These are phyloP conservation scores for Teratosphaeria epicoccoides DNA, from an alignment of 2,329 filamentous ascomycete genomes.

Conservation along the genomic window DNA sequence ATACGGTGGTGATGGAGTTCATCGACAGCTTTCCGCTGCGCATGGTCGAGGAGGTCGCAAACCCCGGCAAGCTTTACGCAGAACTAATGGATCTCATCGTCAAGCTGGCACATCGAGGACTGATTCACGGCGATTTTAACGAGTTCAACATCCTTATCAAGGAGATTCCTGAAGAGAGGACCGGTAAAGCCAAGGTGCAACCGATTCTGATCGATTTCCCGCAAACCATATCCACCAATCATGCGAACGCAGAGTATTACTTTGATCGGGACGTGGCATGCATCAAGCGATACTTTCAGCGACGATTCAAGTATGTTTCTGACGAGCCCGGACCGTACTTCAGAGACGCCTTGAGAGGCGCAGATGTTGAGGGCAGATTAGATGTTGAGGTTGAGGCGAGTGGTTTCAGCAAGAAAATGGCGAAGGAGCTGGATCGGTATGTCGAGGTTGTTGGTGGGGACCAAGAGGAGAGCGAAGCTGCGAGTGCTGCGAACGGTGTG, in stretches of 20 bases:
- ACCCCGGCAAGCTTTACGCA: constrained; percentile 79
- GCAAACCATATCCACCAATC: constrained; percentile 94
- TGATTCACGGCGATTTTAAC: constrained; percentile 98
- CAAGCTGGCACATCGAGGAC: constrained; percentile 67
- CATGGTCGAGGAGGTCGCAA: constrained; percentile 72
- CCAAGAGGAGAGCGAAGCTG: constrained; percentile 31
- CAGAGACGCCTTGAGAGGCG: constrained; percentile 65
- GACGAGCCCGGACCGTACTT: constrained; percentile 78
- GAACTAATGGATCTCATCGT: constrained; percentile 83
- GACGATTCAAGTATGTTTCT: constrained; percentile 77
- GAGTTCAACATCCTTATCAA: constrained; percentile 97
- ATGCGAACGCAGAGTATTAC: constrained; percentile 89
- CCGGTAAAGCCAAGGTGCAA: constrained; percentile 43
- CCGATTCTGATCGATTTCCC: constrained; percentile 95
- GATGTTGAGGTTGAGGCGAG: constrained; percentile 86
- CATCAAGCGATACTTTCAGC: constrained; percentile 85
- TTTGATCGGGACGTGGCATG: constrained; percentile 94
- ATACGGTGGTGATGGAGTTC: constrained; percentile 92
- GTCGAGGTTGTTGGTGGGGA: constrained; percentile 60
- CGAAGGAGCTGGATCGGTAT: constrained; percentile 83
- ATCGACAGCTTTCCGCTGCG: constrained; percentile 86
- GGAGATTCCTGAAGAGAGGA: constrained; percentile 66
- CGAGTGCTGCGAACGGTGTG: constrained; percentile 29
- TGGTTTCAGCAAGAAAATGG: constrained; percentile 94
- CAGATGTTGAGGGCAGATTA: constrained; percentile 58